Evolutionary conservation across 345 rosid genomes (phyloP).

Genomic region (Laguncularia racemosa): DNA sequence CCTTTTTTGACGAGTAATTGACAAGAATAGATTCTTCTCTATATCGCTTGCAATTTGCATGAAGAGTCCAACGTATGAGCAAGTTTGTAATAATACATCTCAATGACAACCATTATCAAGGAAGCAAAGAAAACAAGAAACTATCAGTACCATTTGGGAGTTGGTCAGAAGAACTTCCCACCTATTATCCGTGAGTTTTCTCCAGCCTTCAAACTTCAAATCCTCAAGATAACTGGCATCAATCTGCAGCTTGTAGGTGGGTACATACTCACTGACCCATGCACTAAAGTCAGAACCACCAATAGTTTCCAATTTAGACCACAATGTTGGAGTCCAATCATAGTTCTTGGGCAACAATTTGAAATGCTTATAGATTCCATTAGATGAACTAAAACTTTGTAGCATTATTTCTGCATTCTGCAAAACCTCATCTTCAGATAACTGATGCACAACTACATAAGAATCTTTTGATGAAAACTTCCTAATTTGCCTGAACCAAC

Average conservation of each 20-base stretch:
- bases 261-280: slow-evolving; percentile 68
- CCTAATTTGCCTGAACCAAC: slow-evolving; percentile 37
- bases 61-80: not conserved
- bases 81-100: not conserved
- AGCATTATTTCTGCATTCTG: slow-evolving; percentile 44
- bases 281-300: slow-evolving; percentile 70
- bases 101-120: not conserved
- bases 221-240: slow-evolving; percentile 38
- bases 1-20: too few species aligned
- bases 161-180: slow-evolving; percentile 86
- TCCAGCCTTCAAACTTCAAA: slow-evolving; percentile 80
- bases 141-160: slow-evolving; percentile 74
- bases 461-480: slow-evolving; percentile 54
- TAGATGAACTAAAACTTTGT: slow-evolving; percentile 37
- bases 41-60: too few species aligned
- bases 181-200: slow-evolving; percentile 36
- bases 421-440: slow-evolving; percentile 56
- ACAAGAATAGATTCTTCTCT: too few species aligned
- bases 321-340: slow-evolving; percentile 53
- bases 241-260: slow-evolving; percentile 60
- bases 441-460: slow-evolving; percentile 41
- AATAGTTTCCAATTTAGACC: slow-evolving; percentile 48
- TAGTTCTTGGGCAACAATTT: slow-evolving; percentile 23
- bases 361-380: slow-evolving; percentile 19
- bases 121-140: slow-evolving; percentile 10